A percentile compares a stretch with the other conserved stretches of the same genome.
Conservation (phyloP, 345 rosid species). For the Iberis pinnata region DNA sequence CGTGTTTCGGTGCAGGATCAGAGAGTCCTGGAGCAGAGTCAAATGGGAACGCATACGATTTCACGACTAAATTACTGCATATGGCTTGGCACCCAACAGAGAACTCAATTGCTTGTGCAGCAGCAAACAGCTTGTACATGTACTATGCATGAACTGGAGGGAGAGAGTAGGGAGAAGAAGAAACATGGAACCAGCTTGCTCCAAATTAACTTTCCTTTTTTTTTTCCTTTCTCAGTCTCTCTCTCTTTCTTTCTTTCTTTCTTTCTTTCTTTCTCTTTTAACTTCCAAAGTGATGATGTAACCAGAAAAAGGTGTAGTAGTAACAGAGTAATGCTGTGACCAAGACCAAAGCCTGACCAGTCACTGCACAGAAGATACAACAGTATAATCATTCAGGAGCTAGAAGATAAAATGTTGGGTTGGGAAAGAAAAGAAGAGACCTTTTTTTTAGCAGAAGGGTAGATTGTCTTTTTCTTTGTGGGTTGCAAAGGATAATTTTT, state of each 20-base stretch:
- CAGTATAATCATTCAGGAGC: conserved; percentile 14
- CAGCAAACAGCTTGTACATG: conserved; percentile 99
- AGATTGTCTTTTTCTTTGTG: conserved; percentile 17
- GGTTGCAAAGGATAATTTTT: conserved; percentile 18
- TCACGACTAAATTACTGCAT: conserved; percentile 88
- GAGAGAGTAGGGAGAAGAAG: conserved; percentile 7
- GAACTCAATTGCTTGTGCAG: conserved; percentile 97
- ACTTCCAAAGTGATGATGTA: conserved; percentile 32
- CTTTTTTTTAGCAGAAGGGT: conserved; percentile 15
- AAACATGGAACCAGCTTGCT: conserved; percentile 20
- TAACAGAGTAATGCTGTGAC: conserved; percentile 23
- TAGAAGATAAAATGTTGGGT: conserved; percentile 19
- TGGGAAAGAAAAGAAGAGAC: conserved; percentile 23
- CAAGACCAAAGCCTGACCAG: conserved; percentile 24
- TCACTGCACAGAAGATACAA: conserved; percentile 18
- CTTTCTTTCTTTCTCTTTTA: conserved; percentile 10
- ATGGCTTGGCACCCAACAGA: conserved; percentile 98
- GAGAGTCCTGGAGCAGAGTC: conserved; percentile 73
- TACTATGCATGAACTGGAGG: conserved; percentile 66
- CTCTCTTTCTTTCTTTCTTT: neutral
- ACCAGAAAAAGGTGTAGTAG: conserved; percentile 28
- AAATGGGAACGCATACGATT: conserved; percentile 86
- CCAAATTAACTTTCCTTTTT: conserved; percentile 21
- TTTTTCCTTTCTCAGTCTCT: neutral
- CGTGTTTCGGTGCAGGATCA: conserved; percentile 53